Evolutionary conservation across 768 basidiomycete species (phyloP).

Genomic region (Psilocybe subaeruginosa): DNA sequence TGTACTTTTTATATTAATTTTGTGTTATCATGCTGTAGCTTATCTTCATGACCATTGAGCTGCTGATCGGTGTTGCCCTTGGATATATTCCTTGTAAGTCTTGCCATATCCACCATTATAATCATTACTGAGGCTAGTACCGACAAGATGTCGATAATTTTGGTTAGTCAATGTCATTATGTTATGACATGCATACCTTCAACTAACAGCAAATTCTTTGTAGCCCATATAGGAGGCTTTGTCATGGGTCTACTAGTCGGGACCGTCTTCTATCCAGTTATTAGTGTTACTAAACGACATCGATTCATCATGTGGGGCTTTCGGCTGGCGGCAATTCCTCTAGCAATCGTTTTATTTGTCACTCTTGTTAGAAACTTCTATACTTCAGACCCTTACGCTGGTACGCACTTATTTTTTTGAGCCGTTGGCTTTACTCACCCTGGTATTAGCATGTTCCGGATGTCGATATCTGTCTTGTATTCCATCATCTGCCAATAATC

Average conservation of each 20-base stretch:
- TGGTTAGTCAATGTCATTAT: slow-evolving; percentile 40
- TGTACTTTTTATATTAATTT: neutral
- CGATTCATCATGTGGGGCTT: slow-evolving; percentile 71
- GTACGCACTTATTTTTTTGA: slow-evolving; percentile 40
- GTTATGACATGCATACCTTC: slow-evolving; percentile 2
- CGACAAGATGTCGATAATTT: slow-evolving; percentile 86
- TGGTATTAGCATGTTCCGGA: slow-evolving; percentile 70
- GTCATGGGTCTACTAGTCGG: slow-evolving; percentile 83
- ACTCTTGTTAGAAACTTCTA: slow-evolving; percentile 90
- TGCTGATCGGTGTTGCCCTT: slow-evolving; percentile 83
- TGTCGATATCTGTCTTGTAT: slow-evolving; percentile 92
- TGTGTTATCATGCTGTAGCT: slow-evolving; percentile 48
- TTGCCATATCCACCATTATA: neutral
- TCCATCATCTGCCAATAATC: slow-evolving; percentile 71
- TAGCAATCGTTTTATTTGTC: slow-evolving; percentile 81
- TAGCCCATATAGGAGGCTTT: slow-evolving; percentile 88
- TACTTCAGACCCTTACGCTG: slow-evolving; percentile 82
- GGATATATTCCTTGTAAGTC: slow-evolving; percentile 81
- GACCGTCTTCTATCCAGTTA: slow-evolving; percentile 86
- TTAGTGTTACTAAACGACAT: slow-evolving; percentile 79
- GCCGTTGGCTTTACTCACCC: slow-evolving; percentile 1
- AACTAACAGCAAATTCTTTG: neutral
- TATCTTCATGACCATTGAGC: slow-evolving; percentile 81
- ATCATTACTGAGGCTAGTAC: neutral
- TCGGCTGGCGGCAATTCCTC: slow-evolving; percentile 72